Evolutionary conservation across 352 stramenopile genomes (phyloP), one percentile per base, ranked within the genome.

Genomic region (Pythium sukuiense): DNA sequence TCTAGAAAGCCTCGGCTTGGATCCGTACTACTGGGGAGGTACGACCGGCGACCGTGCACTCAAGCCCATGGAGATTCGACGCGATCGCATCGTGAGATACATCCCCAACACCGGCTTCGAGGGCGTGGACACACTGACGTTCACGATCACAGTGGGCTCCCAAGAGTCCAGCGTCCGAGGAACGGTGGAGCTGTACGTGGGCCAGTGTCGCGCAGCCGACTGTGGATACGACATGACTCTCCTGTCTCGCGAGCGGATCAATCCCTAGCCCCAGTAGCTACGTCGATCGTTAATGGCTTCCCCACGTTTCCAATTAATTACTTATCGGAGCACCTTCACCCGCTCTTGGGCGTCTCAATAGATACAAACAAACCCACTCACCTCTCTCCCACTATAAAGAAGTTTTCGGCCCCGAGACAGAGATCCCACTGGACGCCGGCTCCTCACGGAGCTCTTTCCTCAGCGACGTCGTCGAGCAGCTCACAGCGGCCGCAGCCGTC

Each of bases 121-220:
- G 9, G 85, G 85, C 2, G 33, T 73, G 0, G 85, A 93, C 49
- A 71, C 76, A 24, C 76, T 91, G 56, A 89, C 82, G 20, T 93
- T 80, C 63, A 71, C 76, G 12, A 80, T 90, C 39, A 65, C 67
- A 12, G 59, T 93, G 29, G 76, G 73, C 0, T 71, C 60, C 1
- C 70, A 81, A 27, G 78, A 79, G 52, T 85, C 78, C 2, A 52
- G 39, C 1, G 76, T 87, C n/a, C 41, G 76, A 4, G 85, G 85
- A 2, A 85, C 81, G 0, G 77, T 93, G 11, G 71, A 85, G 61
- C 45, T 93, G 3, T 69, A 77, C 20, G 82, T 90, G 6, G 69
- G 74, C 6, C 55, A 85, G 14, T 93, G 85, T 52, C 76, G 83
- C n/a, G 77, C 87, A 45, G 30, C 52, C 0, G 65, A 71, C 0